Evolutionary conservation across 2,329 filamentous ascomycete species (phyloP).

Genomic region (Chalara sp.): DNA sequence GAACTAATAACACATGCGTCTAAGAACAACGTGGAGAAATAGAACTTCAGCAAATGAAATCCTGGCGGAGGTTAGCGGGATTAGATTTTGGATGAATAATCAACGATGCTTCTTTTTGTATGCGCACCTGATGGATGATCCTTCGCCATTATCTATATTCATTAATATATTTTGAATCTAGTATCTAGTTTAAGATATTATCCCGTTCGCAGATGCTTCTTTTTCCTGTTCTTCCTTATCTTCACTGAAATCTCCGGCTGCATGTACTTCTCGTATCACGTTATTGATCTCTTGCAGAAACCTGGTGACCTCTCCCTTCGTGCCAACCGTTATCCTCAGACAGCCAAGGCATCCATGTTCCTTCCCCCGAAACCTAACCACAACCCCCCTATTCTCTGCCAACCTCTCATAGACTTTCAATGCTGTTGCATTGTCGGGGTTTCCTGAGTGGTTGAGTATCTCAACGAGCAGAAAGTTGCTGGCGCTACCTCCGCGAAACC

Average conservation of each 20-base stretch:
- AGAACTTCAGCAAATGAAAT: too few species aligned
- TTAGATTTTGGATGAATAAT: too few species aligned
- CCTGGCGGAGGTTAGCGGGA: too few species aligned
- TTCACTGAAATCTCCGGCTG: background rate
- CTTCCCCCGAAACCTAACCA: constrained; percentile 89
- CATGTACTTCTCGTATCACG: constrained; percentile 20
- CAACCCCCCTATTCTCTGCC: constrained; percentile 80
- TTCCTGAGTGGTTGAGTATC: constrained; percentile 66
- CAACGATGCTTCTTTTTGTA: too few species aligned
- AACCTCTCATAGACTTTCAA: constrained; percentile 75
- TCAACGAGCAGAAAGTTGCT: constrained; percentile 91
- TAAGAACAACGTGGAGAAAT: too few species aligned
- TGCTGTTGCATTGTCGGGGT: constrained; percentile 73
- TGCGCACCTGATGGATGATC: too few species aligned
- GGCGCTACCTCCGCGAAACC: constrained; percentile 70
- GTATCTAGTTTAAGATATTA: constrained; percentile 16
- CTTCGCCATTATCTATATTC: too few species aligned
- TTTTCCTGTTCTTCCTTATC: constrained; percentile 14
- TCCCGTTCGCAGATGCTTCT: constrained; percentile 16
- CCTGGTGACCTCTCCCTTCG: constrained; percentile 74
- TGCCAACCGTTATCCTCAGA: constrained; percentile 86
- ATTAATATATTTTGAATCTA: too few species aligned
- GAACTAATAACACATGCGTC: too few species aligned
- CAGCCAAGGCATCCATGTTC: constrained; percentile 87
- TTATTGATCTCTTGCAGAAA: constrained; percentile 63